A percentile compares a stretch with the other conserved stretches of the same genome.
Conservation (phyloP, 768 basidiomycete species). For the Tylopilus balloui region DNA sequence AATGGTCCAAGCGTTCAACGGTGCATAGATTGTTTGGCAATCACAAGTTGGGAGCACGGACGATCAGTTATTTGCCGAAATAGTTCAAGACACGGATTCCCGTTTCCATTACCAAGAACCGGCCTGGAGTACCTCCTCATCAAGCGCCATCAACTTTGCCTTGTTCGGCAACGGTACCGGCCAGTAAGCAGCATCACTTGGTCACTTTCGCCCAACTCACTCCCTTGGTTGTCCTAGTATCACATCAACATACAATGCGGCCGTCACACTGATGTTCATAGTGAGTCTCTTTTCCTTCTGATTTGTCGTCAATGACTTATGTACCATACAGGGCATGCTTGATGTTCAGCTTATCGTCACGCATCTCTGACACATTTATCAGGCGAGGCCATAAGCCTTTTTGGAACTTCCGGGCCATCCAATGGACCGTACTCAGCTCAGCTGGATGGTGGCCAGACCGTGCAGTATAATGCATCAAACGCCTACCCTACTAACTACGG, state of each 20-base stretch:
- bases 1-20: background rate
- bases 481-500: constrained; percentile 20
- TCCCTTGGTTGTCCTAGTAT: constrained; percentile 22
- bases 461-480: constrained; percentile 19
- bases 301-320: constrained; percentile 4
- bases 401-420: constrained; percentile 38
- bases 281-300: constrained; percentile 23
- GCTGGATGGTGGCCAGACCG: constrained; percentile 32
- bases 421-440: constrained; percentile 35
- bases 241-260: constrained; percentile 34
- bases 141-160: constrained; percentile 29
- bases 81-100: constrained; percentile 36
- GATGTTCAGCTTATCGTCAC: background rate
- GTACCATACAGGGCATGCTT: constrained; percentile 19
- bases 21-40: constrained; percentile 27
- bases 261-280: constrained; percentile 37
- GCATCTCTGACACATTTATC: background rate
- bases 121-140: constrained; percentile 33
- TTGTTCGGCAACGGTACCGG: constrained; percentile 41
- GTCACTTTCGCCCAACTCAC: background rate
- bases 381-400: constrained; percentile 44
- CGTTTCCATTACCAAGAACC: constrained; percentile 38
- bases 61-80: constrained; percentile 14
- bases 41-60: constrained; percentile 21
- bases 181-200: constrained; percentile 29